Base-by-base conservation (phyloP, 208 protist species). In the Acanthamoeba castellanii region DNA sequence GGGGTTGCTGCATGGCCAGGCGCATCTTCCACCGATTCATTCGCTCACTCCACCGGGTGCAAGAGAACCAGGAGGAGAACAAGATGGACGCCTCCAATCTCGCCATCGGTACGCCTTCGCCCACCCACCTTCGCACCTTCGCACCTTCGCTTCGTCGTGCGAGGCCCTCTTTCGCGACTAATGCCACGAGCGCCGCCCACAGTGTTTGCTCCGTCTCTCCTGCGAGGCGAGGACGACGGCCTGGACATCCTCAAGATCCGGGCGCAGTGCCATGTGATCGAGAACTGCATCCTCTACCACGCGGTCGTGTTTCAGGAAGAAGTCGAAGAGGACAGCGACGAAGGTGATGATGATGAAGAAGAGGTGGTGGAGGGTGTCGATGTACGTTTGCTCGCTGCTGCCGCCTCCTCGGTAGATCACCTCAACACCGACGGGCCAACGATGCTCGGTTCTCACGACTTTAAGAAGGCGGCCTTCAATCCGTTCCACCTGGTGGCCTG, bases 61-160 rank as follows among this genome's bases (percentile, higher is more conserved):
- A 82, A 52, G 37, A 55, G 37, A 50, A 50, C 34, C 74, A 50
- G 37, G 37, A 52, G 6, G 74, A 30, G 22, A 82, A 82, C 37
- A 82, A 82, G 74, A 82, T 82, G 74, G 74, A 82, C 42, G 32
- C 74, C 25, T 82, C 74, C 42, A 82, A 82, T 27, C 37, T 82
- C 8, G 74, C 74, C 2, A 82, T 82, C 16, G 74, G 74, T 82
- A 78, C 70, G 74, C 32, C 22, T 9, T 72, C 18, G 30, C 13
- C 30, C 22, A 34, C 37, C 37, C 37, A 42, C 37, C 37, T n/a
- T n/a, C n/a, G n/a, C n/a, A n/a, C n/a, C n/a, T n/a, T n/a, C n/a
- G n/a, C n/a, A n/a, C n/a, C n/a, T n/a, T n/a, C n/a, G n/a, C n/a
- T 32, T 16, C 20, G 22, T 74, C 9, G 66, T 2, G 6, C 30